Evolutionary conservation across 768 basidiomycete genomes (phyloP), one percentile per base, ranked within the genome.

Genomic region (Lactifluus volemus): DNA sequence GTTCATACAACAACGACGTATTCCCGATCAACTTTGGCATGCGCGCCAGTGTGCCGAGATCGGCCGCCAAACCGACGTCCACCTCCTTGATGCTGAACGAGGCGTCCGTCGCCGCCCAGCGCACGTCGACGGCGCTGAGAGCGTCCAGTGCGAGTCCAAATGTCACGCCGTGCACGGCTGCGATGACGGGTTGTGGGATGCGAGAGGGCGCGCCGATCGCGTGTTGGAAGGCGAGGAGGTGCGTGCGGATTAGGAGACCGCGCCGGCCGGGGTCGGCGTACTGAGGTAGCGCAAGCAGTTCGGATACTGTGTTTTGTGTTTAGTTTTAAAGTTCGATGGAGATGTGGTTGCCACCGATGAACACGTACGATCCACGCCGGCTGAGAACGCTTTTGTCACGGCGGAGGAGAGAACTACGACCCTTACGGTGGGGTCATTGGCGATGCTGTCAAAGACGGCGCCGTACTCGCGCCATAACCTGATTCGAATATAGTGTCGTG

Each of bases 31-130:
- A 78, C 67, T 90, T 89, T 0, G 89, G 90, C 6, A 95, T 75
- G 53, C 85, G 84, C 1, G 92, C 89, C 6, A 96, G 81, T 0
- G 90, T 84, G 0, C 94, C 94, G 44, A 94, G 84, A 69, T 95
- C 93, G 0, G 93, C 86, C 2, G 93, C 92, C 0, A 96, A 76
- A 0, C 89, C 92, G 29, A 93, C 79, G 68, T 93, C 89, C 3
- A 92, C 85, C 78, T 95, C 90, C 75, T 91, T 88, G 74, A 96
- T 87, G 6, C 81, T 77, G 69, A 94, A 91, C 2, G 68, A 68
- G 0, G 82, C 69, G 63, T 86, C 78, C 3, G 80, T 76, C 0
- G 90, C 81, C 3, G 88, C 84, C 62, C 83, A 85, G 0, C 93
- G 81, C 10, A 97, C 79, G 70, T 96, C 94, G 70, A 91, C 92